Evolutionary conservation across 176 grass and related monocot species (phyloP).

Genomic region (Pharus latifolius): DNA sequence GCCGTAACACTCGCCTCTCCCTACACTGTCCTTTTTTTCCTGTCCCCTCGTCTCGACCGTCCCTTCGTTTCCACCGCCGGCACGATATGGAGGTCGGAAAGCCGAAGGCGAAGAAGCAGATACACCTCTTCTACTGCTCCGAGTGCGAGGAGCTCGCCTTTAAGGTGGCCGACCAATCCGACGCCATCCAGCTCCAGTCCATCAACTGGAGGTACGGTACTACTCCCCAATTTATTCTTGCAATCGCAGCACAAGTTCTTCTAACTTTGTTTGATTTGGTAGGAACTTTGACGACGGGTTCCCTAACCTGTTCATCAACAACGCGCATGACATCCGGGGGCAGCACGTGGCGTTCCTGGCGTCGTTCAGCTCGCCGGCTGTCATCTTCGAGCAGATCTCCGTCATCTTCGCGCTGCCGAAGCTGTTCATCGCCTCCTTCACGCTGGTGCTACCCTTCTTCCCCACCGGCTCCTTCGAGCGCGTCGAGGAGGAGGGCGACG

Average conservation of each 20-base stretch:
- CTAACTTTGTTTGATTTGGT: neutral
- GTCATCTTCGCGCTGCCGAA: constrained; percentile 87
- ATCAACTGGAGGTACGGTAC: constrained; percentile 89
- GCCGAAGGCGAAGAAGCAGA: constrained; percentile 57
- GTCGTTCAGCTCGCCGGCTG: constrained; percentile 77
- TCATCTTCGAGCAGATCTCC: constrained; percentile 93
- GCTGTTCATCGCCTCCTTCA: constrained; percentile 86
- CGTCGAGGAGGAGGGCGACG: constrained; percentile 95
- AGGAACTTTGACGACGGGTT: constrained; percentile 94
- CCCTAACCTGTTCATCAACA: constrained; percentile 94
- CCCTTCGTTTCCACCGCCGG: neutral
- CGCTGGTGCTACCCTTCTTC: constrained; percentile 91
- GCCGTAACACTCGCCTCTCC: neutral
- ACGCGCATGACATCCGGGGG: constrained; percentile 75
- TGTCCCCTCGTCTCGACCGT: neutral
- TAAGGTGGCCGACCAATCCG: constrained; percentile 51
- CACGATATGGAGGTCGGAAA: constrained; percentile 32
- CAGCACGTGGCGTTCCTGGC: constrained; percentile 98
- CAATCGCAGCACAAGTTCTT: neutral
- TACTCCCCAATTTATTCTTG: too few relatives aligned
- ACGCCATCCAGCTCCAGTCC: constrained; percentile 65
- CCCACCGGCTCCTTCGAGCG: constrained; percentile 93
- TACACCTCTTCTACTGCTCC: constrained; percentile 83
- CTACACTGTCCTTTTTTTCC: constrained; percentile 4
- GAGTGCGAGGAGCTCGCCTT: constrained; percentile 72